Percentiles rank a stretch among this genome's conserved stretches.
These are phyloP conservation scores for Lagerstroemia speciosa DNA, from an alignment of 345 rosid genomes.

Conservation along the genomic window DNA sequence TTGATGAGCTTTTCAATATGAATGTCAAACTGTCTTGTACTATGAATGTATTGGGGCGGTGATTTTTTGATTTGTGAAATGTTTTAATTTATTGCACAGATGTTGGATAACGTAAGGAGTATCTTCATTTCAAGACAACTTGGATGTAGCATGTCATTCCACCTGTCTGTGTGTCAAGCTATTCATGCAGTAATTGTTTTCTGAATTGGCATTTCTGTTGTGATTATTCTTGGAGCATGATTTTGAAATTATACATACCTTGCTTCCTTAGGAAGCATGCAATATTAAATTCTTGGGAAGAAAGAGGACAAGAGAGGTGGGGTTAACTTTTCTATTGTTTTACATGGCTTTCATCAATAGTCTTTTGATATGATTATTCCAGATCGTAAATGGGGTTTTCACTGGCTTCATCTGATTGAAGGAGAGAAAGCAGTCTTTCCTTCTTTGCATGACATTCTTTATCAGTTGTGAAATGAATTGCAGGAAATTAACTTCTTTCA, in stretches of 20 bases:
- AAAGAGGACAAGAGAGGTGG: neutral
- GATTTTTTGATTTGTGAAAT: neutral
- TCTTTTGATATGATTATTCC: neutral
- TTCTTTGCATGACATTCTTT: neutral
- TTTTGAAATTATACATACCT: neutral
- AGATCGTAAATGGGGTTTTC: neutral
- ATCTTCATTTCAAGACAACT: neutral
- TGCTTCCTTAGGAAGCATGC: slow-evolving; percentile 1
- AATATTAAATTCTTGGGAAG: neutral
- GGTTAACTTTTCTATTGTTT: neutral
- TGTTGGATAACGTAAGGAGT: neutral
- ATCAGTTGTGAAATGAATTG: neutral
- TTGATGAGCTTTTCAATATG: neutral
- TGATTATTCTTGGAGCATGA: neutral
- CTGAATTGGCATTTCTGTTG: neutral
- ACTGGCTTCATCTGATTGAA: neutral
- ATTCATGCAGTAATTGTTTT: neutral
- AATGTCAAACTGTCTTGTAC: neutral
- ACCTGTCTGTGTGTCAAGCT: neutral
- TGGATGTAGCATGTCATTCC: neutral
- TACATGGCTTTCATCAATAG: neutral
- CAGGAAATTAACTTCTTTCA: neutral
- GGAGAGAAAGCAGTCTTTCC: neutral
- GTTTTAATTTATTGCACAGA: neutral
- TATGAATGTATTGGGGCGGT: neutral